These are phyloP conservation scores for Mortierella sp. DNA, from an alignment of 371 early-diverging fungal genomes.

Conservation along the genomic window DNA sequence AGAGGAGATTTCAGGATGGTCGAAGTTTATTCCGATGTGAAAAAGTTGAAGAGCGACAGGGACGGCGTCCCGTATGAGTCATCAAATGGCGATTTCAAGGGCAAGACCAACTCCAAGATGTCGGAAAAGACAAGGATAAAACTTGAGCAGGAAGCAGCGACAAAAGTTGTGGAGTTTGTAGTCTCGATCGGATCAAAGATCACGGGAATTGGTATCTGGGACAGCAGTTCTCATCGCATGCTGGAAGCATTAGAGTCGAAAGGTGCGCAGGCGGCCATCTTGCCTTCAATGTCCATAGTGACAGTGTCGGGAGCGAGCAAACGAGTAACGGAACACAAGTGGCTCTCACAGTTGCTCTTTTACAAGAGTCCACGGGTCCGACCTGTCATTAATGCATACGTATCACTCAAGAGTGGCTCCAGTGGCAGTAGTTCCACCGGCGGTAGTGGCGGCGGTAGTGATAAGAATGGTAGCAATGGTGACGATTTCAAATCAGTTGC, in stretches of 20 bases:
- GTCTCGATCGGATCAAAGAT: conserved; percentile 22
- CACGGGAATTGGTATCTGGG: conserved; percentile 15
- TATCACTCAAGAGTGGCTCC: background rate
- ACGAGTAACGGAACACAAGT: conserved; percentile 3
- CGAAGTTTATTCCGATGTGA: background rate
- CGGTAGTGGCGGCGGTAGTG: too few relatives aligned
- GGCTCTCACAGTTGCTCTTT: conserved; percentile 4
- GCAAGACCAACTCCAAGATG: background rate
- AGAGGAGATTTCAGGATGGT: conserved; percentile 11
- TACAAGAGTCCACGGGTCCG: conserved; percentile 16
- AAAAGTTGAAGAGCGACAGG: conserved; percentile 2
- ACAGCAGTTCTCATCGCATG: background rate
- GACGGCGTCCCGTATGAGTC: background rate
- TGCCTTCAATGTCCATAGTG: conserved; percentile 15
- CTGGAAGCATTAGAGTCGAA: conserved; percentile 7
- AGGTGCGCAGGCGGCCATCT: background rate
- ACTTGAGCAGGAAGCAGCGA: conserved; percentile 2
- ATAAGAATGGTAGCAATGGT: background rate
- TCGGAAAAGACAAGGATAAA: conserved; percentile 5
- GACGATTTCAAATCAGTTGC: background rate
- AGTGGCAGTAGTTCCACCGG: background rate
- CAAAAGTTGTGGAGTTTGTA: conserved; percentile 18
- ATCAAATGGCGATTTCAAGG: background rate
- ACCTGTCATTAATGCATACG: background rate
- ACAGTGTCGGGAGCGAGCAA: conserved; percentile 1